A percentile compares a stretch with the other conserved stretches of the same genome.
Conservation (phyloP, 2,329 filamentous ascomycete species). For the Cryphonectria radicalis region DNA sequence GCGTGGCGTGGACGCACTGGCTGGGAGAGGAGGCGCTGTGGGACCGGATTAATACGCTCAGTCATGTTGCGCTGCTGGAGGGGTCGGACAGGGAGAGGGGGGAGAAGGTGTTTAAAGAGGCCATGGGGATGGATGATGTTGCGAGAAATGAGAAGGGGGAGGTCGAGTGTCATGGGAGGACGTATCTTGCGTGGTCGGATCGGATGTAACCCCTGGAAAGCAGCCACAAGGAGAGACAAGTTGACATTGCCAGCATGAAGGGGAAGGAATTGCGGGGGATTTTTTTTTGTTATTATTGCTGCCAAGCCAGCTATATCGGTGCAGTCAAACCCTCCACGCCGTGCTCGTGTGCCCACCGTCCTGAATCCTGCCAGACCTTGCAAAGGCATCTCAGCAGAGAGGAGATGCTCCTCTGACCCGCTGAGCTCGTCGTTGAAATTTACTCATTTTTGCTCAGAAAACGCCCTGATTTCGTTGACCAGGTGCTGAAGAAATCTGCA, state of each 20-base stretch:
- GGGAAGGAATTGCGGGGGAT: background rate
- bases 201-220: conserved; percentile 41
- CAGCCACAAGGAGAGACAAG: background rate
- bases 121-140: conserved; percentile 56
- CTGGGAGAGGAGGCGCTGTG: conserved; percentile 64
- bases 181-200: conserved; percentile 66
- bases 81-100: conserved; percentile 54
- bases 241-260: background rate
- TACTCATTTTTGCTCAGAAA: background rate
- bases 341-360: conserved; percentile 26
- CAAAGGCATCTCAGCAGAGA: background rate
- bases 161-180: conserved; percentile 66
- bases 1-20: conserved; percentile 61
- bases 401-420: background rate
- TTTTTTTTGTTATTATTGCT: background rate
- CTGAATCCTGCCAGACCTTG: conserved; percentile 17
- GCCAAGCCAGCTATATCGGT: conserved; percentile 6
- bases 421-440: background rate
- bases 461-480: background rate
- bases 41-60: conserved; percentile 67
- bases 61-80: conserved; percentile 66
- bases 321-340: background rate
- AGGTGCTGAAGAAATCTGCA: background rate
- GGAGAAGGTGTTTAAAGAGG: conserved; percentile 56
- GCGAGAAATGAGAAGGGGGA: conserved; percentile 65